phyloP scores from a whole-genome alignment of 2,329 filamentous ascomycete genomes.

The Akanthomyces lecanii region DNA sequence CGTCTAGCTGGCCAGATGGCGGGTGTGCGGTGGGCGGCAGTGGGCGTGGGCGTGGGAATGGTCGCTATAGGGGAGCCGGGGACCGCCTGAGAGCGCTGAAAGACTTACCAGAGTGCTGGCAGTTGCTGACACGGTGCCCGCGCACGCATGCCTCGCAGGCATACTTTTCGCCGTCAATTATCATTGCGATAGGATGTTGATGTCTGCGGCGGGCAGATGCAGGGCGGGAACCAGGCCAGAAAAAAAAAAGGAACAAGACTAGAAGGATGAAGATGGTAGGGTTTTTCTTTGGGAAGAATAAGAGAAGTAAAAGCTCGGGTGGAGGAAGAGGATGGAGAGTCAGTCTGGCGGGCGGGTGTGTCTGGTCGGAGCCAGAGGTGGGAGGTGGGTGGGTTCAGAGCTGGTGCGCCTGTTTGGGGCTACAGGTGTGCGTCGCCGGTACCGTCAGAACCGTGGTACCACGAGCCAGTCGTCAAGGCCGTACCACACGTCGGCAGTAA shows the following conservation, averaged over 20 bases:
- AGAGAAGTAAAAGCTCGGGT: constrained; percentile 13
- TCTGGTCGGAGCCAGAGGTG: not conserved
- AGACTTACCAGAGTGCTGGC: constrained; percentile 84
- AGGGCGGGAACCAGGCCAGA: constrained; percentile 8
- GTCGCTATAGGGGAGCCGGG: not conserved
- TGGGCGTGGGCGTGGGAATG: constrained; percentile 4
- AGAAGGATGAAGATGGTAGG: constrained; percentile 4
- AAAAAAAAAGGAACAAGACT: not conserved
- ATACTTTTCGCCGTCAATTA: constrained; percentile 94
- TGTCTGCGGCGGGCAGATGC: constrained; percentile 17
- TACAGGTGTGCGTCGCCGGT: not conserved
- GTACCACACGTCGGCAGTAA: not conserved
- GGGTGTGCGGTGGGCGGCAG: not conserved
- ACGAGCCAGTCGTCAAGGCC: not conserved
- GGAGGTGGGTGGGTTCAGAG: not conserved
- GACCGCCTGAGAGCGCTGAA: constrained; percentile 13
- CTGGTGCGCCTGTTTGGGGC: not conserved
- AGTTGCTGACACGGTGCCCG: constrained; percentile 98
- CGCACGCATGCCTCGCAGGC: constrained; percentile 97
- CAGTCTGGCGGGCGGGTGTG: constrained; percentile 6
- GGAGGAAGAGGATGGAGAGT: constrained; percentile 13
- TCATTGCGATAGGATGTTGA: constrained; percentile 48
- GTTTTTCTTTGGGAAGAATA: constrained; percentile 6
- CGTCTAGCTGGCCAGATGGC: not conserved
- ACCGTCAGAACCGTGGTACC: not conserved